Conservation (phyloP, 768 basidiomycete genomes). For the Tulasnella sp. region DNA sequence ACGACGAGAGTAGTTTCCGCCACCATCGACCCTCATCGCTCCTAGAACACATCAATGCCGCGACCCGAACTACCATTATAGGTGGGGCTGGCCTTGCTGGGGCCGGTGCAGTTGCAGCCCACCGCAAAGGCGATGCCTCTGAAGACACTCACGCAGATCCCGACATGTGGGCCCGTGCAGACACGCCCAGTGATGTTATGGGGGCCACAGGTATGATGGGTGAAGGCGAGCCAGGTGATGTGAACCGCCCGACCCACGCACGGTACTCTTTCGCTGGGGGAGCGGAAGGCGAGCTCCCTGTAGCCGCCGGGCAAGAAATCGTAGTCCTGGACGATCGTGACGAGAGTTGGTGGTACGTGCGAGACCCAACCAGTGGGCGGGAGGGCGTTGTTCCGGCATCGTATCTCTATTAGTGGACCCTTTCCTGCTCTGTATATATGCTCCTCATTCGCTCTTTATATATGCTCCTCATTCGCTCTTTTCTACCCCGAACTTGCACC, state of each 20-base stretch:
- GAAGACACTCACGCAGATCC: conserved; percentile 48
- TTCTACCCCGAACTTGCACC: neutral
- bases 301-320: conserved; percentile 61
- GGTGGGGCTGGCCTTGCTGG: conserved; percentile 38
- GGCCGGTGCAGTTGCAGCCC: conserved; percentile 26
- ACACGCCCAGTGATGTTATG: conserved; percentile 70
- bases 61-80: conserved; percentile 74
- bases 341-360: conserved; percentile 91
- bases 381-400: conserved; percentile 90
- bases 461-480: neutral
- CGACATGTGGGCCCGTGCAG: conserved; percentile 69
- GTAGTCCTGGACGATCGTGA: conserved; percentile 76
- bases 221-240: conserved; percentile 45
- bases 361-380: conserved; percentile 65
- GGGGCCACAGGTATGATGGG: conserved; percentile 29
- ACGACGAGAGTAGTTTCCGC: conserved; percentile 61
- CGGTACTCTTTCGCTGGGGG: conserved; percentile 74
- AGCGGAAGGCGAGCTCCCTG: conserved; percentile 68
- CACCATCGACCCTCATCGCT: conserved; percentile 80
- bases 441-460: conserved; percentile 9
- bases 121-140: conserved; percentile 27
- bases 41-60: conserved; percentile 84
- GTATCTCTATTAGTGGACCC: conserved; percentile 63
- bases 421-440: neutral
- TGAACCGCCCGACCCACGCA: conserved; percentile 66